These are phyloP conservation scores for Trametes villosa DNA, from an alignment of 768 basidiomycete species.

Conservation along the genomic window DNA sequence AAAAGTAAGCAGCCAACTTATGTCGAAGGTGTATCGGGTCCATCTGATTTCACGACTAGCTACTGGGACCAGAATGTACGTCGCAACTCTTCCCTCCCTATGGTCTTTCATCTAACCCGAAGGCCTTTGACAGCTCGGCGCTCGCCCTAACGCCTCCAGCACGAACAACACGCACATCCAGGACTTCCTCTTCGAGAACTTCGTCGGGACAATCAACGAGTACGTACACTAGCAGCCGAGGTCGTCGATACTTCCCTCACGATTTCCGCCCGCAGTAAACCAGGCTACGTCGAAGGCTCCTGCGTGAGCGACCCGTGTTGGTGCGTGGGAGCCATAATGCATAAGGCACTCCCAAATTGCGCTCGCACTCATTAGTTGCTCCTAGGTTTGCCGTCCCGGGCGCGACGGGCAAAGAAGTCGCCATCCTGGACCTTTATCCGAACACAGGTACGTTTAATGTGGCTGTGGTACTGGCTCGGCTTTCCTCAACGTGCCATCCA, in stretches of 20 bases:
- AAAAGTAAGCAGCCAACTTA: slow-evolving; percentile 50
- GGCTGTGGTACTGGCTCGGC: neutral
- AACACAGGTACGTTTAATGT: slow-evolving; percentile 49
- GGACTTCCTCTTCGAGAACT: slow-evolving; percentile 59
- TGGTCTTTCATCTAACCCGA: neutral
- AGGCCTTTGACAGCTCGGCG: slow-evolving; percentile 36
- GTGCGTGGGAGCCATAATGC: slow-evolving; percentile 28
- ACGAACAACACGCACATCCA: slow-evolving; percentile 59
- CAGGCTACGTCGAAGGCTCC: slow-evolving; percentile 57
- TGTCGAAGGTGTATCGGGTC: neutral
- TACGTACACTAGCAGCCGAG: slow-evolving; percentile 10
- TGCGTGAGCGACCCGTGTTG: slow-evolving; percentile 66
- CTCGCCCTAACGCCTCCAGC: slow-evolving; percentile 47
- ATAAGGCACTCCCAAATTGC: neutral
- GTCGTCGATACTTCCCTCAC: neutral
- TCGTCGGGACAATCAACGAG: slow-evolving; percentile 57
- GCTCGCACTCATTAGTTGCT: neutral
- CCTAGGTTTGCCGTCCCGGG: slow-evolving; percentile 48
- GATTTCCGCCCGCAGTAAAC: slow-evolving; percentile 35
- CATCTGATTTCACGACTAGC: slow-evolving; percentile 35
- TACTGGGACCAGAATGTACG: slow-evolving; percentile 65
- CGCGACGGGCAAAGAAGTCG: slow-evolving; percentile 62
- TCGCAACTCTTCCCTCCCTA: neutral
- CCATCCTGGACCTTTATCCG: slow-evolving; percentile 61
- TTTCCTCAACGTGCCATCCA: neutral